Base-by-base conservation (phyloP, 225 moss, liverwort and hornwort species). In the Rhytidiadelphus loreus region DNA sequence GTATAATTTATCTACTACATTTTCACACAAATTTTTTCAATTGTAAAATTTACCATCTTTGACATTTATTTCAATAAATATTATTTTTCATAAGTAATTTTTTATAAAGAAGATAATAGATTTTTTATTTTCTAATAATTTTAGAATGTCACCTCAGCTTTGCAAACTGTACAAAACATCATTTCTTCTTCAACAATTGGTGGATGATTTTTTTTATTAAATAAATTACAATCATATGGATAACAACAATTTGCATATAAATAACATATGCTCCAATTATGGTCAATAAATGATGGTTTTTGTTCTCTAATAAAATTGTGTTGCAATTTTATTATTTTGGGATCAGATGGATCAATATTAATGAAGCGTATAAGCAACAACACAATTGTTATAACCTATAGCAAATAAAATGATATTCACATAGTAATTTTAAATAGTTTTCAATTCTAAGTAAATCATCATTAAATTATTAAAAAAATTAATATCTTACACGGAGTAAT, bases 161-260 rank as follows among this genome's bases (percentile, higher is more conserved):
- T 91, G 28, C 88, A 91, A 43, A 88, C 0, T 23, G 77, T 88
- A 82, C 82, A 88, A 70, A 88, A 91, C 70, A 82, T 71, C 74
- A 82, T 82, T 43, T 88, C 88, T 44, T 88, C 85, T 9, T 70
- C 59, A 53, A 82, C 86, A 76, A 30, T 77, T 86, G 82, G 77
- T 30, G 57, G 69, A 52, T 72, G 58, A 16, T 39, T 52, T 1
- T 13, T 82, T 70, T 30, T 46, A 46, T 21, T 13, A 78, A 78
- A 81, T 29, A 86, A 26, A 2, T 33, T 32, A 46, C 63, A 57
- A 71, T 90, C 92, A 30, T 65, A 8, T 26, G 85, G 87, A 35
- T 83, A 88, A 50, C 81, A 90, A 87, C 90, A 92, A 69, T 89
- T 76, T 46, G 74, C 80, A 64, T 87, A 76, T 41, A 69, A 69